These are phyloP conservation scores for Apiotrichum siamense DNA, from an alignment of 1,284 basidiomycete species.

Conservation along the genomic window DNA sequence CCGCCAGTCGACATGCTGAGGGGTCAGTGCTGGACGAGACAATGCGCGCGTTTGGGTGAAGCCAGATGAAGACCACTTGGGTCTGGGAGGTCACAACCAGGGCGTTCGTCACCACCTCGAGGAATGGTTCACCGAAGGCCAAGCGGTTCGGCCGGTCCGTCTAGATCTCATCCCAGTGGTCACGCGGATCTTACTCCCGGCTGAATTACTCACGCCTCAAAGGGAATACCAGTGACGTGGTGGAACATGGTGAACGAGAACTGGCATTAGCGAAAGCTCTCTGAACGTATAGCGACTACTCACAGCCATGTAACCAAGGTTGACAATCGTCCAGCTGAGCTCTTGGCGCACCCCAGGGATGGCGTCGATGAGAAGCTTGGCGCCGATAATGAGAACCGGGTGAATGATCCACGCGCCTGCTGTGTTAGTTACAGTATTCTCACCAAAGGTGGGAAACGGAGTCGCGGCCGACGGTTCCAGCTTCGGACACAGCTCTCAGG, in stretches of 20 bases:
- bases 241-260: constrained; percentile 98
- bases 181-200: no score
- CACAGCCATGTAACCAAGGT: constrained; percentile 85
- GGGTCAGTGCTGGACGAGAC: not conserved
- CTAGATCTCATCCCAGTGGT: no score
- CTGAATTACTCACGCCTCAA: constrained; percentile 54
- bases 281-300: constrained; percentile 40
- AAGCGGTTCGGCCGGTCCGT: not conserved
- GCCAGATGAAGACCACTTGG: no score
- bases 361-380: constrained; percentile 89
- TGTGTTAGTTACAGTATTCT: no score
- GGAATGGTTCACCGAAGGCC: not conserved
- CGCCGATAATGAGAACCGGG: constrained; percentile 80
- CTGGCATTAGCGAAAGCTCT: constrained; percentile 50
- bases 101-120: no score
- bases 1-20: constrained; percentile 59
- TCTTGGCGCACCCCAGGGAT: constrained; percentile 91
- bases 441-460: no score
- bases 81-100: no score
- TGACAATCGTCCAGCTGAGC: constrained; percentile 92
- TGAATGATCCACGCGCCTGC: constrained; percentile 97
- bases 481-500: no score
- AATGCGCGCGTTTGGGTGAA: no score
- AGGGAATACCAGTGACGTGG: constrained; percentile 94
- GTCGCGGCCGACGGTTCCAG: no score